Evolutionary conservation across 2,329 filamentous ascomycete genomes (phyloP), one percentile per base, ranked within the genome.

Genomic region (Thielaviopsis musarum): DNA sequence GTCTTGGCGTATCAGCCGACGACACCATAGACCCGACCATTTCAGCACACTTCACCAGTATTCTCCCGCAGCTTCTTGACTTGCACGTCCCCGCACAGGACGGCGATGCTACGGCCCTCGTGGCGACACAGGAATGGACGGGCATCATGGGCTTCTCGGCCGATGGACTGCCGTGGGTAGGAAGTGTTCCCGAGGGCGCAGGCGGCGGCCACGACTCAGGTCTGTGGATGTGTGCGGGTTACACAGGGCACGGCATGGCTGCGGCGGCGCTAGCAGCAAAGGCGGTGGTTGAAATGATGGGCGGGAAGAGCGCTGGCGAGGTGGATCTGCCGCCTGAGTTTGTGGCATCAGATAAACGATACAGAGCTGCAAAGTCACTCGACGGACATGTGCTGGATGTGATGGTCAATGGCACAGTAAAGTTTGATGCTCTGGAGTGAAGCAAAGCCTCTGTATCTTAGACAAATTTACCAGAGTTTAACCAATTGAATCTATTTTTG

Each of bases 101-200:
- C n/a, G 67, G 69, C 7, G 72, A 74, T 41, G 69, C 70, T 45
- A 67, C 75, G 34, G 71, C 74, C 52, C 69, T 87, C 21, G 66
- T 71, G 22, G 75, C 78, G 10, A 70, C 77, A 30, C 80, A 78
- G 67, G 81, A 87, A 67, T 91, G 87, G 87, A 87, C 84, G 1
- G 87, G 87, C 0, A 85, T 90, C 64, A 91, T 90, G 87, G 87
- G 84, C 0, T 90, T 82, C 69, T 82, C 80, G 30, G 73, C 81
- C 6, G 87, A 91, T 67, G 73, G 77, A 0, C 69, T 77, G 56
- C 85, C 87, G 0, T 90, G 83, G 82, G 83, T 91, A 1, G 87
- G 87, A 0, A 70, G 72, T 10, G 78, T 90, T n/a, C 82, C 83
- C 0, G 70, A 70, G 41, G 65, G 68, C 5, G 64, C 77, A 24